These are phyloP conservation scores for Handroanthus guayacan DNA, from an alignment of 257 asterid species.

Conservation along the genomic window DNA sequence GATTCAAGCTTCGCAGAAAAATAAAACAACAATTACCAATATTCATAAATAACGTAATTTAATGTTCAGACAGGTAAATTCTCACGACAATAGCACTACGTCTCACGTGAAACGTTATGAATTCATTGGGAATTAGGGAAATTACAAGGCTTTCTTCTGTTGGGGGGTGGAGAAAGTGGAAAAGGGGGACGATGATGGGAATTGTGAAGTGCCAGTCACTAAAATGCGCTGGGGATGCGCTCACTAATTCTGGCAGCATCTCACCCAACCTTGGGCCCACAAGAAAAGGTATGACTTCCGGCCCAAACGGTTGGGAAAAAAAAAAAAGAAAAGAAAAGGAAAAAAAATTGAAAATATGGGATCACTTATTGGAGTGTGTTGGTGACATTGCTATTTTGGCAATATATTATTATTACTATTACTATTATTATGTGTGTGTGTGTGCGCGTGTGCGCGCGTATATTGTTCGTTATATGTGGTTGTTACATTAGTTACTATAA, in stretches of 20 bases:
- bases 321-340: too few relatives aligned
- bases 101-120: conserved; percentile 35
- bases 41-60: not conserved
- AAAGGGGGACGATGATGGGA: conserved; percentile 33
- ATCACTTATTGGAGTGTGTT: too few relatives aligned
- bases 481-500: too few relatives aligned
- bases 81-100: not conserved
- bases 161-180: conserved; percentile 33
- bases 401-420: too few relatives aligned
- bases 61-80: conserved; percentile 14
- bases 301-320: not conserved
- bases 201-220: conserved; percentile 39
- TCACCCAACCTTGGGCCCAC: conserved; percentile 43
- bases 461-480: too few relatives aligned
- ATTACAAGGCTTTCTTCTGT: conserved; percentile 5
- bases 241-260: conserved; percentile 25
- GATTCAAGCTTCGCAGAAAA: conserved; percentile 34
- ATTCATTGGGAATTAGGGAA: conserved; percentile 36
- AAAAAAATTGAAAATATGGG: too few relatives aligned
- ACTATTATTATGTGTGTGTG: not conserved
- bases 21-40: conserved; percentile 19
- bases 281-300: not conserved
- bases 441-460: not conserved
- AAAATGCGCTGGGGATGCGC: conserved; percentile 48
- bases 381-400: too few relatives aligned